Evolutionary conservation across 2,329 filamentous ascomycete species (phyloP).

Genomic region (Diaporthe destruens): DNA sequence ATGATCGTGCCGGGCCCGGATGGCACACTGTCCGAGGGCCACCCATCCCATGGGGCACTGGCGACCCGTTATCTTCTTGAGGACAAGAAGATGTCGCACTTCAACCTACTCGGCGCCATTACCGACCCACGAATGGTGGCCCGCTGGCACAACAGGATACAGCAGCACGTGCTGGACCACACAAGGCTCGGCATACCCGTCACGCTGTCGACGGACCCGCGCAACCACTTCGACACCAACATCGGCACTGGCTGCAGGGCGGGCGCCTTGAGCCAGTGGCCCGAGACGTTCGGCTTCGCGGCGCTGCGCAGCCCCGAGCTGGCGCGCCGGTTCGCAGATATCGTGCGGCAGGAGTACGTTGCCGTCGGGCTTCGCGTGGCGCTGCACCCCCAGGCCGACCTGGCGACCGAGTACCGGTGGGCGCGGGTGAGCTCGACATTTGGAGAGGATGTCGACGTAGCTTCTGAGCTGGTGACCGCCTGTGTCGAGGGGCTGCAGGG

Average conservation of each 20-base stretch:
- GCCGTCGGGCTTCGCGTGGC: slow-evolving; percentile 58
- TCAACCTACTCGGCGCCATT: slow-evolving; percentile 42
- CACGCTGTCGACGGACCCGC: slow-evolving; percentile 61
- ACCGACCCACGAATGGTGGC: slow-evolving; percentile 51
- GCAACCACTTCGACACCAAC: slow-evolving; percentile 59
- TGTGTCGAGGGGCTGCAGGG: slow-evolving; percentile 64
- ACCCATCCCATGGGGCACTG: background rate
- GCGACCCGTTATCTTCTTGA: slow-evolving; percentile 26
- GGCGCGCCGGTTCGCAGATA: slow-evolving; percentile 60
- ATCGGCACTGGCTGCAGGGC: slow-evolving; percentile 58
- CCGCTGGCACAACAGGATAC: slow-evolving; percentile 57
- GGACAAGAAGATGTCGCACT: slow-evolving; percentile 40
- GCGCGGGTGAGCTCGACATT: slow-evolving; percentile 59
- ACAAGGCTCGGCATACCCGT: slow-evolving; percentile 63
- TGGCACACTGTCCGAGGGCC: slow-evolving; percentile 17
- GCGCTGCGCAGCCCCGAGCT: slow-evolving; percentile 59
- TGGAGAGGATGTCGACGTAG: slow-evolving; percentile 62
- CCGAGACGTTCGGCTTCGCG: slow-evolving; percentile 63
- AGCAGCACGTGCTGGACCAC: slow-evolving; percentile 54
- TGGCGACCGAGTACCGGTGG: slow-evolving; percentile 66
- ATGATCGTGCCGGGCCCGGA: slow-evolving; percentile 30
- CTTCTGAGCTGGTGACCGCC: slow-evolving; percentile 53
- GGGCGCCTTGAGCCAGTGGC: slow-evolving; percentile 63
- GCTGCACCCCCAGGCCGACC: slow-evolving; percentile 64
- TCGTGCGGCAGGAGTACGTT: slow-evolving; percentile 61